Evolutionary conservation across 768 basidiomycete genomes (phyloP).

Genomic region (Amyloporia xantha): DNA sequence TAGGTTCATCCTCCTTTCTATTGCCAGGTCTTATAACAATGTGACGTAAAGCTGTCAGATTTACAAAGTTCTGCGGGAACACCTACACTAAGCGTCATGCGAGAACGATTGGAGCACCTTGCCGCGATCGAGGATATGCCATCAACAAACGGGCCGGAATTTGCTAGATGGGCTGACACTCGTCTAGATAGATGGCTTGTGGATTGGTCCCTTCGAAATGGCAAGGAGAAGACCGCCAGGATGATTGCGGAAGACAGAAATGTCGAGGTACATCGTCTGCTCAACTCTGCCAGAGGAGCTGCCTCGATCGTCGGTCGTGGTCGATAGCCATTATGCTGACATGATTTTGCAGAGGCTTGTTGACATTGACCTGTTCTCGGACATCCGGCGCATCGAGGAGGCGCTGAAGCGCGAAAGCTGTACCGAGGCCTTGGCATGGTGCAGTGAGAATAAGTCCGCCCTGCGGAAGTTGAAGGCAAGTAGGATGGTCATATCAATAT

Average conservation of each 20-base stretch:
- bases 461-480: constrained; percentile 87
- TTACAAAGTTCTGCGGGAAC: constrained; percentile 38
- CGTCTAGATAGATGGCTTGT: constrained; percentile 86
- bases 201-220: constrained; percentile 84
- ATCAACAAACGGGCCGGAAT: constrained; percentile 46
- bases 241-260: constrained; percentile 67
- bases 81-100: constrained; percentile 67
- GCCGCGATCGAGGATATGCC: constrained; percentile 53
- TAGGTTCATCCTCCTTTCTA: neutral
- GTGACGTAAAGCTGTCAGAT: constrained; percentile 36
- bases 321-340: neutral
- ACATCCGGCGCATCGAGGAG: constrained; percentile 80
- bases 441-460: constrained; percentile 90
- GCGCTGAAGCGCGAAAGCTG: constrained; percentile 74
- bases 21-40: neutral
- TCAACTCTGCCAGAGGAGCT: too few species aligned
- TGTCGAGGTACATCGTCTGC: constrained; percentile 69
- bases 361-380: constrained; percentile 87
- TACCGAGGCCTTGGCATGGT: constrained; percentile 89
- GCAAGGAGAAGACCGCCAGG: constrained; percentile 70
- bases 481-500: neutral
- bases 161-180: constrained; percentile 70
- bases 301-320: too few species aligned
- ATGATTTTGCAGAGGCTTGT: constrained; percentile 58
- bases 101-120: constrained; percentile 70